Percentiles rank a stretch among this genome's conserved stretches.
Conservation (phyloP, 257 asterid genomes). For the Solanum clarkiae region DNA sequence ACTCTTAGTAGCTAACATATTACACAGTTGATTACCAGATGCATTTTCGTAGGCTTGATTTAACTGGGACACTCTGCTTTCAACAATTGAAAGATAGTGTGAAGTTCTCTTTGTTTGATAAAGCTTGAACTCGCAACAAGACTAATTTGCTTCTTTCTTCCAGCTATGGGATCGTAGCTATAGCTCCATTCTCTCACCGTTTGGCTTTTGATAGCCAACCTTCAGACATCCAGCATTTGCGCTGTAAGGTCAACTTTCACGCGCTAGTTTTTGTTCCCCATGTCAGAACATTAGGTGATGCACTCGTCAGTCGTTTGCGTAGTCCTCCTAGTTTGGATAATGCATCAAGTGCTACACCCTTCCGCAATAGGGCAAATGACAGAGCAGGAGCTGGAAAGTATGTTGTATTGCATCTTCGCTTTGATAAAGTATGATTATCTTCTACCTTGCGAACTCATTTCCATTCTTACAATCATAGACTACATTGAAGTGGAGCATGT, state of each 20-base stretch:
- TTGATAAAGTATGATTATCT: constrained; percentile 27
- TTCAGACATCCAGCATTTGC: constrained; percentile 26
- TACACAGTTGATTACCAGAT: neutral
- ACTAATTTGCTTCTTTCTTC: neutral
- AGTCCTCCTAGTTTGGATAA: constrained; percentile 2
- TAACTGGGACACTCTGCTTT: neutral
- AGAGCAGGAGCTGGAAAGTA: constrained; percentile 26
- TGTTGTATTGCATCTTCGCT: constrained; percentile 35
- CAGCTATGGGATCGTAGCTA: constrained; percentile 35
- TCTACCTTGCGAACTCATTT: neutral
- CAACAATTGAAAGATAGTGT: neutral
- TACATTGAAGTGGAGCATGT: neutral
- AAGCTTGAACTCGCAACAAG: neutral
- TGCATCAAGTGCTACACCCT: constrained; percentile 1
- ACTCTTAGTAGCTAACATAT: neutral
- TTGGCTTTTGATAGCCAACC: constrained; percentile 33
- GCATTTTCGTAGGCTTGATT: neutral
- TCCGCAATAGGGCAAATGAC: neutral
- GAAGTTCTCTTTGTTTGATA: neutral
- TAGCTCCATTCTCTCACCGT: constrained; percentile 42
- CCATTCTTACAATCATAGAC: neutral
- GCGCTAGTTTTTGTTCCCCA: constrained; percentile 34
- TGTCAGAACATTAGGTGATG: constrained; percentile 22
- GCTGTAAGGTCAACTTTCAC: constrained; percentile 34
- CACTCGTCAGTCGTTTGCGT: constrained; percentile 21